Percentiles rank a stretch among this genome's conserved stretches.
Conservation (phyloP, 208 protist species). For the Acanthamoeba castellanii region DNA sequence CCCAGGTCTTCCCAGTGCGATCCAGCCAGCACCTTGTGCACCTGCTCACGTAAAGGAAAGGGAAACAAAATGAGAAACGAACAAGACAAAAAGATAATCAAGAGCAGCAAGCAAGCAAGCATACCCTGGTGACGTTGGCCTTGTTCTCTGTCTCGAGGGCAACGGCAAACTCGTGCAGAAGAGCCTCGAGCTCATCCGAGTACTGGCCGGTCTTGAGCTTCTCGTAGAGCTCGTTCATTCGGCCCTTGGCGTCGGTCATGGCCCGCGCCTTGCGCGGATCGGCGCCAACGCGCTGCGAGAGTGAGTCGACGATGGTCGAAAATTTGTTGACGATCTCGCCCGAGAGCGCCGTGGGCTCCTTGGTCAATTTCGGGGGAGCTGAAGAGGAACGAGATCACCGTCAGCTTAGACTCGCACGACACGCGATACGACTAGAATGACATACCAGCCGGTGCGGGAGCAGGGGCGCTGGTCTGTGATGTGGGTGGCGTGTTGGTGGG, state of each 20-base stretch:
- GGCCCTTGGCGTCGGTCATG: constrained; percentile 38
- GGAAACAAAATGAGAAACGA: too few species aligned
- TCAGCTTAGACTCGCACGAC: too few species aligned
- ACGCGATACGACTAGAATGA: too few species aligned
- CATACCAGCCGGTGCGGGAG: not conserved
- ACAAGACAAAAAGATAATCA: too few species aligned
- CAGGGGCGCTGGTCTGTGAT: not conserved
- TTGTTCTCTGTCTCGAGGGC: not conserved
- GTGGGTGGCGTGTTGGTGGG: not conserved
- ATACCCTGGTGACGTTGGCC: not conserved
- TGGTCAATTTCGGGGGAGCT: not conserved
- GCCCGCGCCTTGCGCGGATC: constrained; percentile 38
- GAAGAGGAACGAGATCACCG: too few species aligned
- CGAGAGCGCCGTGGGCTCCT: constrained; percentile 3
- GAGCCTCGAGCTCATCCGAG: constrained; percentile 29
- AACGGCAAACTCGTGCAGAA: not conserved
- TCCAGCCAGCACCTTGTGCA: constrained; percentile 38
- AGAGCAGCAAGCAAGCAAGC: too few species aligned
- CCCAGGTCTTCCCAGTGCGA: constrained; percentile 39
- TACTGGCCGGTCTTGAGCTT: constrained; percentile 13
- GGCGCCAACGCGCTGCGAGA: not conserved
- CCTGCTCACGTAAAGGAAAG: too few species aligned
- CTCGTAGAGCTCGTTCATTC: constrained; percentile 37
- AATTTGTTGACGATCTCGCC: constrained; percentile 30
- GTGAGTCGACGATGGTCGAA: not conserved